Evolutionary conservation across 371 early-diverging fungal genomes (phyloP), one percentile per base, ranked within the genome.

Genomic region (Haplosporangium sp.): DNA sequence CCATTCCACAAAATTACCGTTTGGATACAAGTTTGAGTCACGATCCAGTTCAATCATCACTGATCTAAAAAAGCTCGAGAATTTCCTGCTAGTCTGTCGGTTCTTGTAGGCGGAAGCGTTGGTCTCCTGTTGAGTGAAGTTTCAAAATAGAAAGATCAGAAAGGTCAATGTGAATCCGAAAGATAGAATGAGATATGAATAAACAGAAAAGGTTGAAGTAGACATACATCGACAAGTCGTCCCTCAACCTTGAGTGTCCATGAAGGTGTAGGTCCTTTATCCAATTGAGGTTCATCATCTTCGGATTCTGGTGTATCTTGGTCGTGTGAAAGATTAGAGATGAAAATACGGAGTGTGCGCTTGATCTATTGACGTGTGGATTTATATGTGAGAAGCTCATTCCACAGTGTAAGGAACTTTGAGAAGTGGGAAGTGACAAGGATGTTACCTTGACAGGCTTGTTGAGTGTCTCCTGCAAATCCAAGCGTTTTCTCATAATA

Each of bases 191-290:
- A 27, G 27, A 27, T 27, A 27, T 27, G 27, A 27, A 27, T 27
- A 27, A 27, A 27, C 27, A 27, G 27, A 27, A 27, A 27, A 27
- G 27, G 27, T 27, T 27, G 27, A 57, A 60, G 20, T 38, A 40
- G 15, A 74, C 72, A 42, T 75, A 82, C 82, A 88, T 91, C 96
- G 37, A 98, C 84, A 61, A 98, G 85, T 59, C 93, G 84, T 37
- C 99, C 99, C 74, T 97, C 95, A 37, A 98, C 89, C 67, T 91
- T 91, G 52, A 99, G 88, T 13, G 97, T 97, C 99, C 99, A 99
- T 44, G 91, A 90, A 4, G 97, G 96, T 44, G 89, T 86, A 39
- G 86, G 87, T 27, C 85, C 88, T 42, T 77, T 85, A 38, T 86
- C 88, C 62, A 88, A 71, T 75, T 86, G 88, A 62, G 87, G 82